Percentiles rank a stretch among this genome's conserved stretches.
These are phyloP conservation scores for Pestalotiopsis fici DNA, from an alignment of 2,329 filamentous ascomycete genomes.

Conservation along the genomic window DNA sequence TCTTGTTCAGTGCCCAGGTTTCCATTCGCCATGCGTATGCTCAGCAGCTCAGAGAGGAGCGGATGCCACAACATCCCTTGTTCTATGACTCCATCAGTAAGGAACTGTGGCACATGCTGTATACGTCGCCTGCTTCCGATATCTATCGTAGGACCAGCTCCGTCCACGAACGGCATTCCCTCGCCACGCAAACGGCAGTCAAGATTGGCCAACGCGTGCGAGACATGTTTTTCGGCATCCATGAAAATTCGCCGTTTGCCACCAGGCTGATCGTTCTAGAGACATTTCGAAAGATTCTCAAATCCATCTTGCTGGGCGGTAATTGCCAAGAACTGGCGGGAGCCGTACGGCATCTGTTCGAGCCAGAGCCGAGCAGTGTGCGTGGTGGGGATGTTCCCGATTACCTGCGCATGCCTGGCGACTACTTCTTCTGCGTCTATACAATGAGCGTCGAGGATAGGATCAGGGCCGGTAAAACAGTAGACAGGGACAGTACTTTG, in stretches of 20 bases:
- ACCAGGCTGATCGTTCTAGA: constrained; percentile 14
- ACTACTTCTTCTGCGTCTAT: neutral
- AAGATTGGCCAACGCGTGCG: neutral
- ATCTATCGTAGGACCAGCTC: neutral
- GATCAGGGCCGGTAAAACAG: neutral
- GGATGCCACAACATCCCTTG: neutral
- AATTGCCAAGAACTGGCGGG: constrained; percentile 5
- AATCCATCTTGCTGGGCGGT: constrained; percentile 7
- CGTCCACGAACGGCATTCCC: too few relatives aligned
- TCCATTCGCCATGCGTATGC: neutral
- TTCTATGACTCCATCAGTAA: neutral
- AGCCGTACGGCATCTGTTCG: neutral
- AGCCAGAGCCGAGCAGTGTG: neutral
- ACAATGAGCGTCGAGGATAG: neutral
- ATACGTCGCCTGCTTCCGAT: neutral
- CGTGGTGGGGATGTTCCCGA: too few relatives aligned
- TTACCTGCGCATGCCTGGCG: too few relatives aligned
- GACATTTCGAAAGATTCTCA: constrained; percentile 15
- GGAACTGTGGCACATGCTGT: constrained; percentile 5
- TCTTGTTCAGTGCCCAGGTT: too few relatives aligned
- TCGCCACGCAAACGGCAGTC: too few relatives aligned
- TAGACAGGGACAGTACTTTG: neutral
- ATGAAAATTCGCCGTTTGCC: neutral
- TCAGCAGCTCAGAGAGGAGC: neutral
- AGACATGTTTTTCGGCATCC: neutral